These are phyloP conservation scores for Clarireedia homoeocarpa DNA, from an alignment of 2,329 filamentous ascomycete genomes.

Conservation along the genomic window DNA sequence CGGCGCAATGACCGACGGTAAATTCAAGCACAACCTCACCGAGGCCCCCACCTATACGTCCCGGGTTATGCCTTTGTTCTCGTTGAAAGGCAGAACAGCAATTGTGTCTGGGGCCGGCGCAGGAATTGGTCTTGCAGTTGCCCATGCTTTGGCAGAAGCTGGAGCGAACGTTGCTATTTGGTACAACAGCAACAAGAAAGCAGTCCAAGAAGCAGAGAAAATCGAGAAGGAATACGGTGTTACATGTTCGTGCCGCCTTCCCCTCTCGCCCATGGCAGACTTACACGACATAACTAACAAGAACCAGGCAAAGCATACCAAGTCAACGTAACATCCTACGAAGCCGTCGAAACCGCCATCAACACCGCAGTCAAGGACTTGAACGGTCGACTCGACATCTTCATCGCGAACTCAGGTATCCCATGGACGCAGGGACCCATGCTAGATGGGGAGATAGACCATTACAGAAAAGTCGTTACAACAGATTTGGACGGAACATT, in stretches of 20 bases:
- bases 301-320: slow-evolving; percentile 50
- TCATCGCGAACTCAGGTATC: slow-evolving; percentile 73
- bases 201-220: slow-evolving; percentile 50
- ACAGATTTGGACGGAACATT: slow-evolving; percentile 72
- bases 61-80: slow-evolving; percentile 55
- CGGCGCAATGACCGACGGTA: slow-evolving; percentile 29
- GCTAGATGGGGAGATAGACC: slow-evolving; percentile 55
- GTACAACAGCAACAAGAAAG: slow-evolving; percentile 59
- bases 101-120: slow-evolving; percentile 39
- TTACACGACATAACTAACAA: not conserved
- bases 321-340: slow-evolving; percentile 49
- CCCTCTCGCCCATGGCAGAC: not conserved
- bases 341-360: slow-evolving; percentile 34
- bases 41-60: slow-evolving; percentile 34
- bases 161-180: slow-evolving; percentile 42
- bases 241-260: slow-evolving; percentile 43
- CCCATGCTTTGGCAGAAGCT: slow-evolving; percentile 35
- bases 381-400: slow-evolving; percentile 67
- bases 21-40: slow-evolving; percentile 51
- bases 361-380: slow-evolving; percentile 51
- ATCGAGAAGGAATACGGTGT: slow-evolving; percentile 61
- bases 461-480: slow-evolving; percentile 59
- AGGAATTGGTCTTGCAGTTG: slow-evolving; percentile 40
- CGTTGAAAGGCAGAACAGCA: slow-evolving; percentile 46
- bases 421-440: slow-evolving; percentile 63